These are phyloP conservation scores for Alternaria rosae DNA, from an alignment of 2,329 filamentous ascomycete genomes.

Conservation along the genomic window DNA sequence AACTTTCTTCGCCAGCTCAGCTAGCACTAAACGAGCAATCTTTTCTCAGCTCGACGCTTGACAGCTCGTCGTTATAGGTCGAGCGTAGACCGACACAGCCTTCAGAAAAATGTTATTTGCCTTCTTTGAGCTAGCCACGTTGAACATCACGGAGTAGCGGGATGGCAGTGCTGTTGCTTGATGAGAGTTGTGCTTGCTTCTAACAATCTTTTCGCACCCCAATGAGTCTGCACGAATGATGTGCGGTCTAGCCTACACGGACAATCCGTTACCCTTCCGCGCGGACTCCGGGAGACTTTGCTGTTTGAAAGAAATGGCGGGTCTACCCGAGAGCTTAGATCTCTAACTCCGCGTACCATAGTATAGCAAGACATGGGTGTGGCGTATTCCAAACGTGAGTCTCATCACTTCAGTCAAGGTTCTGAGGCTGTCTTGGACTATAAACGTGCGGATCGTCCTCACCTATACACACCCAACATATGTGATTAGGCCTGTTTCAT, in stretches of 20 bases:
- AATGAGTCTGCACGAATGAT: conserved; percentile 3
- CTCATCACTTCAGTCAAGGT: conserved; percentile 9
- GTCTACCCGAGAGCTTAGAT: conserved; percentile 24
- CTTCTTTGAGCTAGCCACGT: conserved; percentile 34
- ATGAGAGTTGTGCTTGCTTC: conserved; percentile 20
- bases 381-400: conserved; percentile 25
- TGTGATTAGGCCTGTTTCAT: conserved; percentile 14
- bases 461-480: not conserved
- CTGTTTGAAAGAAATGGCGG: conserved; percentile 14
- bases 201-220: conserved; percentile 4
- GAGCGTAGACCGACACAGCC: conserved; percentile 6
- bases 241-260: conserved; percentile 1
- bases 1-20: conserved; percentile 35
- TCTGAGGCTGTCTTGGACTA: conserved; percentile 22
- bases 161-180: conserved; percentile 23
- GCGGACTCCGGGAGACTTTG: conserved; percentile 22
- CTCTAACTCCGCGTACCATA: conserved; percentile 15
- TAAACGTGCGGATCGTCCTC: conserved; percentile 17
- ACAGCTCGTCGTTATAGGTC: conserved; percentile 20
- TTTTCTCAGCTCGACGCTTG: conserved; percentile 13
- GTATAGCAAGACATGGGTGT: conserved; percentile 18
- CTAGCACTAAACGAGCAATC: conserved; percentile 38
- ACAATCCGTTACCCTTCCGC: conserved; percentile 23
- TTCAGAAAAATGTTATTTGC: conserved; percentile 29
- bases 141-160: conserved; percentile 17